Evolutionary conservation across 768 basidiomycete species (phyloP).

Genomic region (Lactarius vividus): DNA sequence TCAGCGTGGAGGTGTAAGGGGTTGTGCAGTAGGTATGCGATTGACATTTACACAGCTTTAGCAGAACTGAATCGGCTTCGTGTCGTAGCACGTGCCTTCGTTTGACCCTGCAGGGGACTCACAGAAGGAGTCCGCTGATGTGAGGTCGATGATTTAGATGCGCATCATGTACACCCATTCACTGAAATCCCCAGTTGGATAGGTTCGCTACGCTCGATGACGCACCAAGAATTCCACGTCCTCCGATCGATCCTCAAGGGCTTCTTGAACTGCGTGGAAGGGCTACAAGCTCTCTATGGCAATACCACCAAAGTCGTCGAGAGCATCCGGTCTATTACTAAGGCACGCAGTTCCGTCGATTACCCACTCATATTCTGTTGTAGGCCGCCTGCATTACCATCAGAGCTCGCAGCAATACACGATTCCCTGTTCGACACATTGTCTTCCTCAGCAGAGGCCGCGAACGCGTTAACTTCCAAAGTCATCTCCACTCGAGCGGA

Average conservation of each 20-base stretch:
- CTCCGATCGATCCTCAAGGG: constrained; percentile 58
- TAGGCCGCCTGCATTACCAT: constrained; percentile 41
- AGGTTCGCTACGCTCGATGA: constrained; percentile 60
- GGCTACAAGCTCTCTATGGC: constrained; percentile 58
- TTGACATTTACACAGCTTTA: neutral
- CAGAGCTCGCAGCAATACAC: constrained; percentile 46
- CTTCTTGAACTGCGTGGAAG: constrained; percentile 64
- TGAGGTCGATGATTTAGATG: constrained; percentile 7
- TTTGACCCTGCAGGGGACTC: constrained; percentile 54
- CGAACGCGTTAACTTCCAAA: constrained; percentile 78
- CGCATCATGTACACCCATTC: neutral
- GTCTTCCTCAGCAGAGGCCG: constrained; percentile 77
- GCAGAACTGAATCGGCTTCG: neutral
- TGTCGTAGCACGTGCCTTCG: constrained; percentile 53
- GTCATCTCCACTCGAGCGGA: constrained; percentile 76
- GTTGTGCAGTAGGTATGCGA: constrained; percentile 57
- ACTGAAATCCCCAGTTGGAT: constrained; percentile 38
- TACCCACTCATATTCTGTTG: neutral
- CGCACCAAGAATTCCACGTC: constrained; percentile 68
- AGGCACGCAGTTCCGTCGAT: neutral
- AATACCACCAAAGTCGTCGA: constrained; percentile 61
- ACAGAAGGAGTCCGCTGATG: constrained; percentile 32
- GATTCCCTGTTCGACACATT: constrained; percentile 77
- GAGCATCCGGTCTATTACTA: constrained; percentile 39
- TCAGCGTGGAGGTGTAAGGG: constrained; percentile 58